Conservation (phyloP, 2,329 filamentous ascomycete genomes). For the Cladosporium sp. region DNA sequence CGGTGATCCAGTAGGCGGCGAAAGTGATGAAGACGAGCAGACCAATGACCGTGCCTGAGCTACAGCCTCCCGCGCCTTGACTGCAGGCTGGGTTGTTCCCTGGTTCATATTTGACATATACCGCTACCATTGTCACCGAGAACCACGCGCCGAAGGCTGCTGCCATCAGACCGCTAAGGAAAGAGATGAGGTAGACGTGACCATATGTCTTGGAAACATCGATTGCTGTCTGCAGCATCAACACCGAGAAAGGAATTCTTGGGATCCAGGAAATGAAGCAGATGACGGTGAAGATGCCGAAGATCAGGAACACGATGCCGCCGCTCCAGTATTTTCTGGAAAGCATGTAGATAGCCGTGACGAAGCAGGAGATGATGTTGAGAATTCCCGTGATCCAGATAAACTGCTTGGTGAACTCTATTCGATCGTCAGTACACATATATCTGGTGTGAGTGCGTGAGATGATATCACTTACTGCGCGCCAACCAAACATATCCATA, state of each 20-base stretch:
- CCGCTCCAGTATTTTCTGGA: constrained; percentile 74
- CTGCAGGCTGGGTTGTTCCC: constrained; percentile 57
- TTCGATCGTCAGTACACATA: background rate
- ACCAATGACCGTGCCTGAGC: constrained; percentile 75
- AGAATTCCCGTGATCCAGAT: constrained; percentile 91
- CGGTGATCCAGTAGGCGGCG: constrained; percentile 89
- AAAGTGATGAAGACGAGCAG: constrained; percentile 86
- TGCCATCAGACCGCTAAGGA: constrained; percentile 76
- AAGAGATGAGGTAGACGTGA: constrained; percentile 81
- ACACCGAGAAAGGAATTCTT: constrained; percentile 83
- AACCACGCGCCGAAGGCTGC: constrained; percentile 82
- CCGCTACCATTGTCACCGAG: constrained; percentile 77
- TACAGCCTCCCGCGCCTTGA: constrained; percentile 59
- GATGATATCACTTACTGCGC: constrained; percentile 19
- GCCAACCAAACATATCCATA: constrained; percentile 69
- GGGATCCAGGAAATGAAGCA: constrained; percentile 88
- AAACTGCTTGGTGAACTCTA: constrained; percentile 70
- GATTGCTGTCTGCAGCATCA: constrained; percentile 85
- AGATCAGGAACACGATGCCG: constrained; percentile 83
- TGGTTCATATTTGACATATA: constrained; percentile 83
- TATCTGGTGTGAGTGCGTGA: background rate
- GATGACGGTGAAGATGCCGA: constrained; percentile 75
- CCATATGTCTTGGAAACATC: constrained; percentile 82
- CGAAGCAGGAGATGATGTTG: constrained; percentile 82
- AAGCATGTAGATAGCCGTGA: constrained; percentile 83